Percentiles rank a stretch among this genome's conserved stretches.
phyloP scores from a whole-genome alignment of 140 eudicot species.

The Cichorium intybus region DNA sequence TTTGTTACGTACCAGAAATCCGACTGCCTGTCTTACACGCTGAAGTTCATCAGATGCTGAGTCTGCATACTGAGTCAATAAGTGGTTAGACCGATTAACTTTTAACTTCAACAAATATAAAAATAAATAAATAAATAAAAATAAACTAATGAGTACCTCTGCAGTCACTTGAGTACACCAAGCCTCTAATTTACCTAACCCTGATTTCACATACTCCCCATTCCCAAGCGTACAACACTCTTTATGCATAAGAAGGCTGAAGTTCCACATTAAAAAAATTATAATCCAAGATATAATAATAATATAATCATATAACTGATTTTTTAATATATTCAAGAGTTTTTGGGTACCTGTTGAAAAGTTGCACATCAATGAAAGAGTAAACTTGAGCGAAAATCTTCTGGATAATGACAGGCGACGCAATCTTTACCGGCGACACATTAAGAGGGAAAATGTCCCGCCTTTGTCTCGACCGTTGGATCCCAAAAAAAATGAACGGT shows the following conservation, averaged over 20 bases:
- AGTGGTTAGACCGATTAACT: conserved; percentile 18
- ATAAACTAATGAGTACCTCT: conserved; percentile 48
- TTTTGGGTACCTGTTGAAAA: conserved; percentile 72
- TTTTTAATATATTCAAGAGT: no score
- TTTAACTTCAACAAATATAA: background rate
- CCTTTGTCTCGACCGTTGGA: no score
- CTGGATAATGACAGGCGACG: conserved; percentile 59
- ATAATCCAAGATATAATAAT: background rate
- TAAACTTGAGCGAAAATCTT: conserved; percentile 54
- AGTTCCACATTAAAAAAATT: background rate
- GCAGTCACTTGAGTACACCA: conserved; percentile 72
- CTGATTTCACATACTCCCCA: conserved; percentile 75
- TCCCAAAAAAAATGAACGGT: no score
- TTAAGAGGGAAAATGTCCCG: no score
- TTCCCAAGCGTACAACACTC: conserved; percentile 75
- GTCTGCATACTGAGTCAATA: conserved; percentile 61
- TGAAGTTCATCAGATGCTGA: conserved; percentile 72
- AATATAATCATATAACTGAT: background rate
- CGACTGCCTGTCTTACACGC: conserved; percentile 71
- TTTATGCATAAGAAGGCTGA: conserved; percentile 66
- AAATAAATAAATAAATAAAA: background rate
- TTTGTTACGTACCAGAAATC: conserved; percentile 85
- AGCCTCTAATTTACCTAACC: conserved; percentile 62
- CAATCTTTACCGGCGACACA: no score
- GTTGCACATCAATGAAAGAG: conserved; percentile 65